Percentiles rank a stretch among this genome's conserved stretches.
Evolutionary conservation across 2,329 filamentous ascomycete genomes (phyloP).

Genomic region (Fusarium continuum): DNA sequence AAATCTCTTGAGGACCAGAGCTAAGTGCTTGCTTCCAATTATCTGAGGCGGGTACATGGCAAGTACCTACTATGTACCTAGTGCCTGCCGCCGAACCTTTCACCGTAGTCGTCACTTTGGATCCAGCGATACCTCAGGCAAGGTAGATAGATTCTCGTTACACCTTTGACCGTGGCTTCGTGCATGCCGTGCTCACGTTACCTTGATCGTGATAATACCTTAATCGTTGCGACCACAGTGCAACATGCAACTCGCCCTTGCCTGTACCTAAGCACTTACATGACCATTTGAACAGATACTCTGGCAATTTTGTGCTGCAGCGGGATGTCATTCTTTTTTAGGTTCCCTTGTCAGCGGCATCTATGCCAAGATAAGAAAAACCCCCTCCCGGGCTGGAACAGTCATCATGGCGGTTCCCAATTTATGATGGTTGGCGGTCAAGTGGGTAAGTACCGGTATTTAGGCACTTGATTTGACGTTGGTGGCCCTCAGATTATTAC

Average conservation of each 20-base stretch:
- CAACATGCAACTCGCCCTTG: not conserved
- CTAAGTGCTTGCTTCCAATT: no score
- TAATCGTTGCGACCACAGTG: constrained; percentile 12
- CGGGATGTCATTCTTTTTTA: not conserved
- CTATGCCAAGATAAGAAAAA: constrained; percentile 6
- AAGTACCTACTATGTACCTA: not conserved
- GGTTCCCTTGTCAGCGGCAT: not conserved
- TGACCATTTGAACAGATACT: not conserved
- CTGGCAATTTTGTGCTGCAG: not conserved
- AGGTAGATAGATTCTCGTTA: no score
- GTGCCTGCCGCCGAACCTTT: no score
- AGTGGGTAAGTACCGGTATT: constrained; percentile 32
- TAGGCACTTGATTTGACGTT: constrained; percentile 3
- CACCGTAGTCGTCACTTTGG: constrained; percentile 12
- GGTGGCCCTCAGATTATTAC: constrained; percentile 23
- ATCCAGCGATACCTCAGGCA: constrained; percentile 6
- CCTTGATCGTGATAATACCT: not conserved
- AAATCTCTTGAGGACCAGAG: not conserved
- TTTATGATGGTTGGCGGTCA: constrained; percentile 18
- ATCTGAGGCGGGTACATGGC: not conserved
- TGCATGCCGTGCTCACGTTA: constrained; percentile 30
- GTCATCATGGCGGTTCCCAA: constrained; percentile 15
- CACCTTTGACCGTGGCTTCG: constrained; percentile 34
- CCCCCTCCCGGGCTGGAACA: constrained; percentile 1
- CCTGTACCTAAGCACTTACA: no score